Evolutionary conservation across 2,329 filamentous ascomycete genomes (phyloP).

Genomic region (Pestalotiopsis sp.): DNA sequence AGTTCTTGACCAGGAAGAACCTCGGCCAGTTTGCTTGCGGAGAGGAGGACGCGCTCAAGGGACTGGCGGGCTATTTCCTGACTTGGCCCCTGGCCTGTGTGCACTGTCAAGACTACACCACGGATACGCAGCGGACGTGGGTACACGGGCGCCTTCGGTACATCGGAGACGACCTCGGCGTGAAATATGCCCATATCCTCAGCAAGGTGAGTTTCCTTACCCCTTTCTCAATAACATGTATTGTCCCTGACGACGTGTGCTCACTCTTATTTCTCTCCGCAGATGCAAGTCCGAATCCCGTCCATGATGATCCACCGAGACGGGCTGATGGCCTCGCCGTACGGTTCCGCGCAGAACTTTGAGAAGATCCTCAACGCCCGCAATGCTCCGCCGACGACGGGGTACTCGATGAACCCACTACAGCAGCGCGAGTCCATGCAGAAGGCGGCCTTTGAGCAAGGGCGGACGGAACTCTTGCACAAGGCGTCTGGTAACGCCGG

Average conservation of each 20-base stretch:
- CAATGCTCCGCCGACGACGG: slow-evolving; percentile 33
- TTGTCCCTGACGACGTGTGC: not conserved
- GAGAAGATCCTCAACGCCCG: slow-evolving; percentile 46
- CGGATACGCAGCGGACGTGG: slow-evolving; percentile 60
- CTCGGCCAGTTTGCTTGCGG: slow-evolving; percentile 51
- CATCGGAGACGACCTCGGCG: slow-evolving; percentile 57
- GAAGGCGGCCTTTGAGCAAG: slow-evolving; percentile 44
- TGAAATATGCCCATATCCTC: slow-evolving; percentile 59
- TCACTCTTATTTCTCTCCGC: not conserved
- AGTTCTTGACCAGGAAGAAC: slow-evolving; percentile 40
- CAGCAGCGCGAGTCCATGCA: slow-evolving; percentile 51
- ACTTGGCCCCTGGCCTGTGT: slow-evolving; percentile 60
- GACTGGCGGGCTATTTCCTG: slow-evolving; percentile 59
- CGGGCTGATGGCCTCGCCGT: slow-evolving; percentile 47
- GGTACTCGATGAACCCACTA: slow-evolving; percentile 43
- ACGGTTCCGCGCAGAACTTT: slow-evolving; percentile 43
- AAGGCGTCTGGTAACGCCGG: slow-evolving; percentile 39
- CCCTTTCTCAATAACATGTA: not conserved
- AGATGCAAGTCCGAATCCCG: slow-evolving; percentile 61
- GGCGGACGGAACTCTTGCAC: slow-evolving; percentile 42
- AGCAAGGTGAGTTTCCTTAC: slow-evolving; percentile 40
- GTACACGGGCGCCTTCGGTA: slow-evolving; percentile 53
- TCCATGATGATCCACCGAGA: slow-evolving; percentile 64
- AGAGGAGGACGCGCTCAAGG: slow-evolving; percentile 51
- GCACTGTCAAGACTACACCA: slow-evolving; percentile 58